These are phyloP conservation scores for Elsinoe fawcettii DNA, from an alignment of 2,329 filamentous ascomycete species.

Conservation along the genomic window DNA sequence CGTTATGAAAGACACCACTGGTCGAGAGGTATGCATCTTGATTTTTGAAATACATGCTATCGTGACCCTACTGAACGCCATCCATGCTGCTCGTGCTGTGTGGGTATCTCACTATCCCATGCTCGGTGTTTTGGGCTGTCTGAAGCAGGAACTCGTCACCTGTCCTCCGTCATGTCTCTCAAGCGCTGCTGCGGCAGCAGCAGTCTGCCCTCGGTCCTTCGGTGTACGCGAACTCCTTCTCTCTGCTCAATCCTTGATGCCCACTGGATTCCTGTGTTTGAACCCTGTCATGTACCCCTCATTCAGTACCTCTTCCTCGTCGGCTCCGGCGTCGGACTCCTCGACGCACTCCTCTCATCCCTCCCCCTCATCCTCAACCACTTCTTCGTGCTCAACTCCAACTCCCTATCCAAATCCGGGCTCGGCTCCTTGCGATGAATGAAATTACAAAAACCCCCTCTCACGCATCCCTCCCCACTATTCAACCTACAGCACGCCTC, in stretches of 20 bases:
- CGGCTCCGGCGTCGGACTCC: conserved; percentile 82
- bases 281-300: neutral
- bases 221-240: no score
- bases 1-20: neutral
- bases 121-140: neutral
- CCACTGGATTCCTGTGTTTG: no score
- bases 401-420: conserved; percentile 77
- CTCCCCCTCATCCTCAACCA: conserved; percentile 80
- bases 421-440: conserved; percentile 95
- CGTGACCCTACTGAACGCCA: neutral
- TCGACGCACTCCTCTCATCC: conserved; percentile 71
- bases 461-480: conserved; percentile 86
- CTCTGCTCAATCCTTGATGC: neutral
- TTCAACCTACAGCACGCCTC: conserved; percentile 96
- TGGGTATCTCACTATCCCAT: conserved; percentile 1
- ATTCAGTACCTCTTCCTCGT: conserved; percentile 60
- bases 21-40: neutral
- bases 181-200: neutral
- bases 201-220: neutral
- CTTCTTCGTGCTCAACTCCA: conserved; percentile 88
- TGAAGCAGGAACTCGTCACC: no score
- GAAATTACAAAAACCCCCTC: conserved; percentile 98
- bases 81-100: neutral
- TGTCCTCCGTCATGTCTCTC: no score
- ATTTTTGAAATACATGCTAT: neutral